Conservation (phyloP, 2,329 filamentous ascomycete genomes). For the Clarireedia sp. region DNA sequence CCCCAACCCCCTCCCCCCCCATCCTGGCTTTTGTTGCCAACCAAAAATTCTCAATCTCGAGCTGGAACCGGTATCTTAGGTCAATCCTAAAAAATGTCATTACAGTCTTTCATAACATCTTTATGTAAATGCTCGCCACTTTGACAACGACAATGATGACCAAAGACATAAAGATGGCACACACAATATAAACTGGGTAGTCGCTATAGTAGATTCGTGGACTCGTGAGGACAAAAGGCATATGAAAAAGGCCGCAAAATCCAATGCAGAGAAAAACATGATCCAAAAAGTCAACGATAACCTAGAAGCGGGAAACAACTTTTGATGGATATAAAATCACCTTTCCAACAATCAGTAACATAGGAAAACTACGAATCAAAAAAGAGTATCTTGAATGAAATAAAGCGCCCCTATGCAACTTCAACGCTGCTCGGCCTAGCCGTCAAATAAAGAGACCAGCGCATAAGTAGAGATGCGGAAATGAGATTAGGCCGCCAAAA, state of each 20-base stretch:
- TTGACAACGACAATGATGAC: slow-evolving; percentile 13
- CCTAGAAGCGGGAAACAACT: slow-evolving; percentile 29
- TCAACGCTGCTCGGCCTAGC: slow-evolving; percentile 24
- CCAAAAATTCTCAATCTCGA: background rate
- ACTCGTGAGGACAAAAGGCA: slow-evolving; percentile 27
- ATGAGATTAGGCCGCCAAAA: slow-evolving; percentile 18
- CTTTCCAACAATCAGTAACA: slow-evolving; percentile 26
- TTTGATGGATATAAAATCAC: slow-evolving; percentile 26
- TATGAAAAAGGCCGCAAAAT: slow-evolving; percentile 24
- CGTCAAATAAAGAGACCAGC: slow-evolving; percentile 16
- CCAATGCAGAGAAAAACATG: slow-evolving; percentile 18
- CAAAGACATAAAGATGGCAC: slow-evolving; percentile 16
- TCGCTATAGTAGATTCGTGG: slow-evolving; percentile 33
- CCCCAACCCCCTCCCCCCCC: background rate
- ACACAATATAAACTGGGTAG: slow-evolving; percentile 29
- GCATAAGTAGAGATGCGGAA: slow-evolving; percentile 20
- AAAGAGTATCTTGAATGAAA: slow-evolving; percentile 26
- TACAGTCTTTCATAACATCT: slow-evolving; percentile 12
- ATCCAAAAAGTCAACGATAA: slow-evolving; percentile 25
- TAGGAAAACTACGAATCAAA: slow-evolving; percentile 21
- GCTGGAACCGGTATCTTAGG: background rate
- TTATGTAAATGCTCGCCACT: slow-evolving; percentile 15
- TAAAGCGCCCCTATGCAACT: slow-evolving; percentile 24
- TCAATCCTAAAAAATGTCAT: slow-evolving; percentile 9
- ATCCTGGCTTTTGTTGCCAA: background rate